A percentile compares a stretch with the other conserved stretches of the same genome.
These are phyloP conservation scores for Sphaerobolus stellatus DNA, from an alignment of 1,284 basidiomycete genomes.

Conservation along the genomic window DNA sequence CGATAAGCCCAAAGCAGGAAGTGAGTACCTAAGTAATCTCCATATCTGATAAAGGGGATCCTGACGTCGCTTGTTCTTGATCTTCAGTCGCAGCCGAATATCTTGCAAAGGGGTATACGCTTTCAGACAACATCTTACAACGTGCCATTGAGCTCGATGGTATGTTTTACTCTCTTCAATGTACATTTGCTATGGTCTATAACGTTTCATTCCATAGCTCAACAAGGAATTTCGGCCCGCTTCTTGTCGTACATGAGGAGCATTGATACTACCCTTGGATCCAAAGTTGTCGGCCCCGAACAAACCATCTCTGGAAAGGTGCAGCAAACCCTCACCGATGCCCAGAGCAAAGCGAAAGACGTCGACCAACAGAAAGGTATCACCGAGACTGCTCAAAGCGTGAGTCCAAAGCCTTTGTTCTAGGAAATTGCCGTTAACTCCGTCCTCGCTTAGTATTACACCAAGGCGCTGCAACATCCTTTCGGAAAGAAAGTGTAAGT, in stretches of 20 bases:
- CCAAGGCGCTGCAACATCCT: conserved; percentile 69
- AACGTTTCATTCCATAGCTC: conserved; percentile 42
- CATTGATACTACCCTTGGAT: conserved; percentile 69
- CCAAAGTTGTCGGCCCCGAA: conserved; percentile 66
- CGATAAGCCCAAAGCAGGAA: conserved; percentile 80
- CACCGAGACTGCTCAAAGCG: conserved; percentile 65
- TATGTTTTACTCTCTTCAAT: conserved; percentile 36
- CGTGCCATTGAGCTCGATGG: conserved; percentile 87
- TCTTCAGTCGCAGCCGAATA: conserved; percentile 80
- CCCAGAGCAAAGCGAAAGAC: conserved; percentile 64
- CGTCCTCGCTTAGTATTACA: conserved; percentile 64
- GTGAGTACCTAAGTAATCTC: conserved; percentile 44
- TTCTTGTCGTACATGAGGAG: conserved; percentile 78
- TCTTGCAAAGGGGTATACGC: conserved; percentile 80
- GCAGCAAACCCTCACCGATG: conserved; percentile 58
- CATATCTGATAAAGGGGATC: conserved; percentile 15
- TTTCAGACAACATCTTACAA: conserved; percentile 78
- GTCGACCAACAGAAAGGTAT: conserved; percentile 82
- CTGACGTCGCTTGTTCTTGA: conserved; percentile 21
- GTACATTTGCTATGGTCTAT: neutral
- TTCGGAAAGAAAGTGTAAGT: conserved; percentile 70
- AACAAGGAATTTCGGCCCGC: conserved; percentile 82
- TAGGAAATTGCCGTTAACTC: too few relatives aligned
- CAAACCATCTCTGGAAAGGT: conserved; percentile 75
- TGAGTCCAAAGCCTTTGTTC: conserved; percentile 42